Evolutionary conservation across 257 asterid species (phyloP), one percentile per base, ranked within the genome.

Genomic region (Lantana camara): DNA sequence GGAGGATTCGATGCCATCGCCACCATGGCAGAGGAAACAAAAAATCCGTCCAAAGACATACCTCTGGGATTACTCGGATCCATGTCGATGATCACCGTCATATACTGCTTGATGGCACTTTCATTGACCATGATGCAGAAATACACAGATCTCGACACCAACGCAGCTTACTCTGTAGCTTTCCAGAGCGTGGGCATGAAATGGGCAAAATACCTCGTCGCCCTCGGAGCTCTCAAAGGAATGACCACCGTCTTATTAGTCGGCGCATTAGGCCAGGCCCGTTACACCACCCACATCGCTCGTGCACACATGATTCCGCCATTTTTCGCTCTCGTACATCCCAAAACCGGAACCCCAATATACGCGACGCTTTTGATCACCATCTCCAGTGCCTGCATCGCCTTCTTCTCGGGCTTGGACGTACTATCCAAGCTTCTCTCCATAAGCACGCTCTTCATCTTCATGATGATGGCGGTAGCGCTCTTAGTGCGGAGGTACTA

Each of bases 231-330:
- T 13, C 82, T 83, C 60, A 78, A 83, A 73, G 90, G 90, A 8
- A 83, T 81, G 90, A 80, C 85, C 15, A 81, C 87, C 8, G 85
- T 84, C 14, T 78, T 84, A 46, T 54, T 84, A 12, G 85, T 79
- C 4, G 90, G 90, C 48, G 83, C 85, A 7, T 77, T 84, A 3
- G 80, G 82, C 13, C 90, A 84, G 69, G 90, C 87, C 7, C 87
- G 85, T 4, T 84, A 84, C 42, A 73, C 82, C 1, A 72, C 85
- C 34, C 90, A 84, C 40, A 81, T 81, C 0, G 87, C 90, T 7
- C 73, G 87, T 32, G 80, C 83, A 5, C 90, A 78, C 74, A 84
- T 81, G 85, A 84, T 84, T 16, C 90, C 90, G 0, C 90, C 87
- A 0, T 84, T 77, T 81, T 81, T 84, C 19, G 81, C 90, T 5